A percentile compares a stretch with the other conserved stretches of the same genome.
phyloP scores from a whole-genome alignment of 805 yeast genomes.

The Zygotorulaspora chibaensis region DNA sequence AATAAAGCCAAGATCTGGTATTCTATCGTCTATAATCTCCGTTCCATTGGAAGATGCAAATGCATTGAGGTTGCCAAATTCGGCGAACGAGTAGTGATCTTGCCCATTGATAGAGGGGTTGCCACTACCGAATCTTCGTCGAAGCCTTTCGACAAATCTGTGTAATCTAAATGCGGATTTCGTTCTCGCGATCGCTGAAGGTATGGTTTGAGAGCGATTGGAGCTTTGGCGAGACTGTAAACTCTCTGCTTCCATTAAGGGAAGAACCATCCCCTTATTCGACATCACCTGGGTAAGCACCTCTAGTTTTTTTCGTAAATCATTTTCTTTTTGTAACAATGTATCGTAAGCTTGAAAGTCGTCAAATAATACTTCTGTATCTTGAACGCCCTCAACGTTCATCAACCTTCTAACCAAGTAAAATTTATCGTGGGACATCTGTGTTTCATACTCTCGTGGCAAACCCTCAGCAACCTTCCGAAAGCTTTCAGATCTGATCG shows the following conservation, averaged over 20 bases:
- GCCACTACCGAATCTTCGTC: background rate
- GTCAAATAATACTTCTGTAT: slow-evolving; percentile 7
- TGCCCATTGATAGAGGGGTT: background rate
- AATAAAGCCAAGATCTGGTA: slow-evolving; percentile 13
- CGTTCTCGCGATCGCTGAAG: background rate
- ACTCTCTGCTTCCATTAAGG: slow-evolving; percentile 1
- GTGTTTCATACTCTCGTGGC: slow-evolving; percentile 17
- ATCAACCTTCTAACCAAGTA: slow-evolving; percentile 21
- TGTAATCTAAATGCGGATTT: background rate
- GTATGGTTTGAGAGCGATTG: background rate
- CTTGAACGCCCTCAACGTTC: background rate
- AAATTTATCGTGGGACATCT: slow-evolving; percentile 28
- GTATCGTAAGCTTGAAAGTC: slow-evolving; percentile 34
- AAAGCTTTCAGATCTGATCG: background rate
- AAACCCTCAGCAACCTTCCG: slow-evolving; percentile 13
- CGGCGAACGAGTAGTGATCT: background rate
- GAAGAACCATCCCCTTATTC: slow-evolving; percentile 7
- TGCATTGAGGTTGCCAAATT: background rate
- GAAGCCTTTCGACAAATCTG: background rate
- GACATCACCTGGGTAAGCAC: slow-evolving; percentile 5
- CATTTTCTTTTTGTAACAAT: slow-evolving; percentile 28
- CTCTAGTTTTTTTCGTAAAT: slow-evolving; percentile 19
- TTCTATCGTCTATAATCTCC: slow-evolving; percentile 9
- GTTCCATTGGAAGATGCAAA: slow-evolving; percentile 7
- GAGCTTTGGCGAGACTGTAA: background rate